Base-by-base conservation (phyloP, 78 protist genomes). In the Tieghemostelium lacteum region DNA sequence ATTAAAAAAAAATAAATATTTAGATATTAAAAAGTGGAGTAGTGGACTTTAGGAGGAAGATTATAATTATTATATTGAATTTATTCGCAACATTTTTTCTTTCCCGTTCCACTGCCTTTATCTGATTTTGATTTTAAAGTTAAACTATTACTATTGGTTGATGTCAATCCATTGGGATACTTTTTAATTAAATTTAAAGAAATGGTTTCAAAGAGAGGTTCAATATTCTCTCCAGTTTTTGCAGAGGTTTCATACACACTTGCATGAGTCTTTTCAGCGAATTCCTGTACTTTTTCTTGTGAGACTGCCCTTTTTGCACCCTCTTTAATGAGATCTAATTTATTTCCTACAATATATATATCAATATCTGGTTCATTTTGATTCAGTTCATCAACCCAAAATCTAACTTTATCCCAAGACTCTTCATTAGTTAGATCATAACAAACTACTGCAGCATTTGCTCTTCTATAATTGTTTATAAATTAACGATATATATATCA, bases 381-480 rank as follows among this genome's bases (percentile, higher is more conserved):
- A 7, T 75, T 78, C 39, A 78, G 29, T 40, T 78, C 88, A 22
- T 78, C 88, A 28, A 61, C 50, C 88, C 88, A 78, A 67, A 78
- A 78, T 33, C 28, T 78, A 39, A 78, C 88, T 40, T 78, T 78
- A 31, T 78, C 88, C 71, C 72, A 67, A 54, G 88, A 66, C 55
- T 29, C 42, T 19, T 3, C 8, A 37, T 78, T 78, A 14, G 88
- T 78, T 37, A 78, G 57, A 78, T 78, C 88, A 78, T 78, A 78
- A 54, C 88, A 78, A 49, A 78, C 28, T 34, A 78, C 66, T n/a
- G 88, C 88, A 36, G 88, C 88, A n/a, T 58, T 78, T 26, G 88
- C 88, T 78, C 88, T 78, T 55, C 88, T 64, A n/a, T n/a, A n/a
- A n/a, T n/a, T n/a, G n/a, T n/a, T n/a, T n/a, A n/a, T n/a, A n/a